Conservation (phyloP, 192 early-diverging fungal genomes). For the Backusella circina region DNA sequence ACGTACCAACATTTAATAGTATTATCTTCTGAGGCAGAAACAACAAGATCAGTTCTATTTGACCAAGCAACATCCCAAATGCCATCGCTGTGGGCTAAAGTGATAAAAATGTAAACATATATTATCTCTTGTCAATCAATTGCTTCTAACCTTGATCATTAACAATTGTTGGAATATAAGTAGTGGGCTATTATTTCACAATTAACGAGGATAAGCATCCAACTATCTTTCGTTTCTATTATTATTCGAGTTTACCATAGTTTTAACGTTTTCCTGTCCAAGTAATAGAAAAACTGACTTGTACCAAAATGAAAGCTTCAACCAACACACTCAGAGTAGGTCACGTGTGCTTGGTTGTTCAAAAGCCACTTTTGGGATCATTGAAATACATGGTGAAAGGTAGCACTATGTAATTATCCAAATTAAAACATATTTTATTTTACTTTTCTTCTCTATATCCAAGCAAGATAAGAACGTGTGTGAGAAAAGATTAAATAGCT, state of each 20-base stretch:
- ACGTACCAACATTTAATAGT: constrained; percentile 75
- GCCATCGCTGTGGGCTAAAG: constrained; percentile 74
- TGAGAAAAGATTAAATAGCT: background rate
- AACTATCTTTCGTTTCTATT: background rate
- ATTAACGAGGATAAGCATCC: background rate
- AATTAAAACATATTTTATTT: background rate
- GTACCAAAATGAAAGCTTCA: background rate
- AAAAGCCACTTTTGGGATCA: background rate
- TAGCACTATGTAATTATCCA: background rate
- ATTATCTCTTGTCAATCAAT: background rate
- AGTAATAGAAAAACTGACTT: background rate
- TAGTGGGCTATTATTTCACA: constrained; percentile 39
- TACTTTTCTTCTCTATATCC: background rate
- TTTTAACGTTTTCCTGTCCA: background rate
- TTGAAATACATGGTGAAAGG: background rate
- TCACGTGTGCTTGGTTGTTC: background rate
- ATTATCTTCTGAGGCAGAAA: constrained; percentile 77
- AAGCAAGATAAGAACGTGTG: background rate
- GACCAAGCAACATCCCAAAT: constrained; percentile 86
- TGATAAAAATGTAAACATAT: background rate
- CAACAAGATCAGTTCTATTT: constrained; percentile 55
- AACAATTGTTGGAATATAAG: constrained; percentile 45
- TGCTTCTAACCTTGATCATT: constrained; percentile 40
- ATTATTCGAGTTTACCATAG: background rate
- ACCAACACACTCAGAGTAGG: background rate